phyloP scores from a whole-genome alignment of 176 grass and related monocot genomes.

The Musa schizocarpa region DNA sequence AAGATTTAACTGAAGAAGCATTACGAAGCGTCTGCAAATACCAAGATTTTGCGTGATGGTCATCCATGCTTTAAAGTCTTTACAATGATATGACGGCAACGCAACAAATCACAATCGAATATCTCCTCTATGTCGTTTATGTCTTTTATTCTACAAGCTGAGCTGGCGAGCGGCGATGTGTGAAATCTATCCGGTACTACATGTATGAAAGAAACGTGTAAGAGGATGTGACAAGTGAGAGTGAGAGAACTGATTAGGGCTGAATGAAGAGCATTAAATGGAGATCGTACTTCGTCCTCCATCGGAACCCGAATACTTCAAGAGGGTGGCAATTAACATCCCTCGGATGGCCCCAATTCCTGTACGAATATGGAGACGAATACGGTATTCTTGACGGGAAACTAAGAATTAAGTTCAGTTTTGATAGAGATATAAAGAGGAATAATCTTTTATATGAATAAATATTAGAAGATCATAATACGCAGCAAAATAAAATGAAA shows the following conservation, averaged over 20 bases:
- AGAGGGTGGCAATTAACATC: conserved; percentile 2
- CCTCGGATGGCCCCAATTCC: background rate
- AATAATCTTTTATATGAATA: too few species aligned
- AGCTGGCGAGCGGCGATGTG: conserved; percentile 20
- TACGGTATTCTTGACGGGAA: background rate
- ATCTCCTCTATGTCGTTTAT: background rate
- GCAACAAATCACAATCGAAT: too few species aligned
- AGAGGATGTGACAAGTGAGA: conserved; percentile 7
- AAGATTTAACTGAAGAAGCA: conserved; percentile 6
- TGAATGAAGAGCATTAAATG: conserved; percentile 11
- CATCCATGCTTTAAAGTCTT: background rate
- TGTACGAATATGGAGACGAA: conserved; percentile 19
- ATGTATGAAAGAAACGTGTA: conserved; percentile 13
- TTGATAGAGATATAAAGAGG: too few species aligned
- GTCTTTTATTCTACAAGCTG: background rate
- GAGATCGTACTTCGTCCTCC: background rate
- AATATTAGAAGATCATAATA: too few species aligned
- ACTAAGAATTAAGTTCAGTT: conserved; percentile 18
- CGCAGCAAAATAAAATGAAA: too few species aligned
- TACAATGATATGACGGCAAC: conserved; percentile 4
- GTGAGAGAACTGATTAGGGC: conserved; percentile 16
- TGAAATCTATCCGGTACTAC: conserved; percentile 30
- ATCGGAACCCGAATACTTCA: conserved; percentile 7
- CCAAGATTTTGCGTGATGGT: conserved; percentile 3
- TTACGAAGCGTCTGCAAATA: conserved; percentile 9